These are phyloP conservation scores for Knoxdaviesia capensis DNA, from an alignment of 2,329 filamentous ascomycete species.

Conservation along the genomic window DNA sequence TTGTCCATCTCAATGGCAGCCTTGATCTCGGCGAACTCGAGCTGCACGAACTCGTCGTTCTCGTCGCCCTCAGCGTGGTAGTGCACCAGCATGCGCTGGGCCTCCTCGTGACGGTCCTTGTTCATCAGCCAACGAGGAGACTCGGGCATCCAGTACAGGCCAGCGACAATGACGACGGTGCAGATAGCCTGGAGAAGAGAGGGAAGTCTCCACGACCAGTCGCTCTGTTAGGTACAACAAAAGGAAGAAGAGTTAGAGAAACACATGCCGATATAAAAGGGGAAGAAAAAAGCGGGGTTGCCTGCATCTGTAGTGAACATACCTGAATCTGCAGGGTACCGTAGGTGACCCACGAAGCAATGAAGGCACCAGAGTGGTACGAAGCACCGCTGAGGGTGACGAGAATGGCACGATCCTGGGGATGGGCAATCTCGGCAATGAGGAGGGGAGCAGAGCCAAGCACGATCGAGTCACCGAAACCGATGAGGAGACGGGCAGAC, in stretches of 20 bases:
- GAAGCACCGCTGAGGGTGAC: conserved; percentile 10
- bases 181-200: conserved; percentile 11
- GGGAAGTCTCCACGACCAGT: conserved; percentile 11
- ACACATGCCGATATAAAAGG: too few relatives aligned
- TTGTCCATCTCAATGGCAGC: conserved; percentile 9
- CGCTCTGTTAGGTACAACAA: neutral
- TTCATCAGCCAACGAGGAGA: conserved; percentile 14
- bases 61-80: conserved; percentile 22
- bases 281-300: neutral
- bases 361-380: conserved; percentile 8
- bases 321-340: conserved; percentile 9
- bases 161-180: conserved; percentile 7
- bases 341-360: conserved; percentile 11
- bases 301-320: neutral
- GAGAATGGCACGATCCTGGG: conserved; percentile 13
- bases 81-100: conserved; percentile 14
- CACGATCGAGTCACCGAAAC: conserved; percentile 12
- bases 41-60: conserved; percentile 8
- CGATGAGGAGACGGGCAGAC: conserved; percentile 14
- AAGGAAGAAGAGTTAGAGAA: neutral
- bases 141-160: conserved; percentile 10
- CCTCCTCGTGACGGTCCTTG: conserved; percentile 17
- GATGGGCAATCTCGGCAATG: conserved; percentile 15
- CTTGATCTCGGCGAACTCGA: conserved; percentile 13
- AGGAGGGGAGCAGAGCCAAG: conserved; percentile 13